Base-by-base conservation (phyloP, 352 stramenopile species). In the Phytophthora nicotianae region DNA sequence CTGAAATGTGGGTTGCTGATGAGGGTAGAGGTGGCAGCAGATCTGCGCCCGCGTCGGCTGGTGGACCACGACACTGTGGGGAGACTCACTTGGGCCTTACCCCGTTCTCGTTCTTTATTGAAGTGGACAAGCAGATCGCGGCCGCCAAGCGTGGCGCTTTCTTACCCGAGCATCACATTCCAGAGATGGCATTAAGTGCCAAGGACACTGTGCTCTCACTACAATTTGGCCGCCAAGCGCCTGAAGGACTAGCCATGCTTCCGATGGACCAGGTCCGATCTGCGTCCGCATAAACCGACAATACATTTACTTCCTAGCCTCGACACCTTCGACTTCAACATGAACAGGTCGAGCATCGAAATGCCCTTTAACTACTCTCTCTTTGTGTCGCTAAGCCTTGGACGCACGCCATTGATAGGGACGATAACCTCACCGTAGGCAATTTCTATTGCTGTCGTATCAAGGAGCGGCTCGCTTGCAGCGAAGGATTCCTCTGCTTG, bases 111-210 rank as follows among this genome's bases (percentile, higher is more conserved):
- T 89, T 91, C 53, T 83, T 91, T 38, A 42, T 45, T 4, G 79
- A 90, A 47, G 79, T 88, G 42, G 75, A 89, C 35, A 66, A 65
- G 23, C 73, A 84, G 35, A 56, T 86, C 14, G 66, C 74, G 5
- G 63, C 57, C 0, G 79, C 70, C 70, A 86, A 83, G 52, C 78
- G 80, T 7, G 78, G 83, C 1, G 52, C 56, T 1, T 85, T 85
- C 62, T 51, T 86, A 2, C 52, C 79, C 0, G 80, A 86, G 16
- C 55, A 76, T 10, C 46, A 50, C 19, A 41, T 67, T 2, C 80
- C 69, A 0, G 63, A 52, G 27, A 90, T 91, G 75, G 79, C 80
- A 10, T 70, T 91, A 14, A 88, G 80, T 37, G 60, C 79, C 23
- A 68, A 60, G n/a, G 81, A 91, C 45, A 79, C 56, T 2, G 33